phyloP scores from a whole-genome alignment of 1,139 yeast species.

The Yamadazyma kanchanaburiensis region DNA sequence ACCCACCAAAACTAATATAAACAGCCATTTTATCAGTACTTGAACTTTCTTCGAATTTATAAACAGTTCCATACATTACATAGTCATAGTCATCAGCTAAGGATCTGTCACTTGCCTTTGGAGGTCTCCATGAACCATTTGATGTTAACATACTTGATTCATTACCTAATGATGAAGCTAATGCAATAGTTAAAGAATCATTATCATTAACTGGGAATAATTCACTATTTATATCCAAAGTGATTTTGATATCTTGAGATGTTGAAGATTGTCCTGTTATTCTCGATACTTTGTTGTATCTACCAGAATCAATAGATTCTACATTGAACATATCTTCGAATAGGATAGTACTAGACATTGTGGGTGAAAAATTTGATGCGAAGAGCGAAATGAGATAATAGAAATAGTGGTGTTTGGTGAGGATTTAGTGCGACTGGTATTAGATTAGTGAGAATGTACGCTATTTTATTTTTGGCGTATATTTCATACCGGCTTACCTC shows the following conservation, averaged over 20 bases:
- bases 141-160: conserved; percentile 53
- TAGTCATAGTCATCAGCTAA: conserved; percentile 97
- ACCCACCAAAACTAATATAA: conserved; percentile 93
- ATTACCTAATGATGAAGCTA: conserved; percentile 75
- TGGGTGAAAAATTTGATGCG: conserved; percentile 3
- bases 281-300: conserved; percentile 91
- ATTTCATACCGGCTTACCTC: too few species aligned
- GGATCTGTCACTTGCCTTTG: conserved; percentile 76
- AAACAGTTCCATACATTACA: conserved; percentile 97
- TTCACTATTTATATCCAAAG: conserved; percentile 90
- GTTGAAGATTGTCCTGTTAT: conserved; percentile 87
- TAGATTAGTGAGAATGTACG: too few species aligned
- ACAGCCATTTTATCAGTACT: conserved; percentile 77
- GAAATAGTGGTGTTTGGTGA: background rate
- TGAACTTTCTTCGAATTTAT: conserved; percentile 88
- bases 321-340: conserved; percentile 93
- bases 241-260: conserved; percentile 75
- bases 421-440: too few species aligned
- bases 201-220: conserved; percentile 79
- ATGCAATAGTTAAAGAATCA: conserved; percentile 82
- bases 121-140: conserved; percentile 88
- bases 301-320: conserved; percentile 80
- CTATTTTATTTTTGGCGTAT: too few species aligned
- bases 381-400: conserved; percentile 1
- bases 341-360: conserved; percentile 64